Evolutionary conservation across 805 yeast genomes (phyloP), one percentile per base, ranked within the genome.

Genomic region (Nakazawaea pomicola): DNA sequence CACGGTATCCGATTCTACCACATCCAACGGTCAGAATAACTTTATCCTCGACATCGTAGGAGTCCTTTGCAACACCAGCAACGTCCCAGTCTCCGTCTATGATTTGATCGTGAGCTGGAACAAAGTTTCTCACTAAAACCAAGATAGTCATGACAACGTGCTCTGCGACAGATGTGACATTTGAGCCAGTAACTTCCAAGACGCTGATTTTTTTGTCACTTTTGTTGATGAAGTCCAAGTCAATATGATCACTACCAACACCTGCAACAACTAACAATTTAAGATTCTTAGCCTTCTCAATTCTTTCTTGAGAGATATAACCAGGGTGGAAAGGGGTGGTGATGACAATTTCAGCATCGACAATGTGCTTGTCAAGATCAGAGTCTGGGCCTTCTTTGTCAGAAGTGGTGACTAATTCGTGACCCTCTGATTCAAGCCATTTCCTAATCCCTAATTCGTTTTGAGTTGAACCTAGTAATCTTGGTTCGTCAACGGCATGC

Each of bases 281-380:
- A 61, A 84, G 71, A 40, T 80, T 82, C 58, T 79, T 78, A 25
- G 91, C 90, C 55, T 74, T 72, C 37, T 66, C 77, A 48, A 84
- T 71, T 53, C 91, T 72, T 51, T 78, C 82, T 45, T 70, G 68
- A 41, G 81, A 74, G 57, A 84, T 69, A 61, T 84, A 84, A 28
- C 80, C 91, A 4, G 95, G 93, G 62, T 74, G 86, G 73, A 85
- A 84, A 3, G 95, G 93, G 10, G 91, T 83, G 30, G 90, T 78
- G 61, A 85, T 83, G 54, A 84, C 74, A 38, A 84, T 70, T 51
- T 84, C 93, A 4, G 90, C 85, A 46, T 80, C 88, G 36, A 68
- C 74, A 56, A 84, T 72, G 48, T 82, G 69, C 54, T 72, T 66
- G 60, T 84, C 93, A 36, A 84, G 72, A 28, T 57, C 70, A 3